Base-by-base conservation (phyloP, 208 protist species). In the Endotrypanum monterogeii region DNA sequence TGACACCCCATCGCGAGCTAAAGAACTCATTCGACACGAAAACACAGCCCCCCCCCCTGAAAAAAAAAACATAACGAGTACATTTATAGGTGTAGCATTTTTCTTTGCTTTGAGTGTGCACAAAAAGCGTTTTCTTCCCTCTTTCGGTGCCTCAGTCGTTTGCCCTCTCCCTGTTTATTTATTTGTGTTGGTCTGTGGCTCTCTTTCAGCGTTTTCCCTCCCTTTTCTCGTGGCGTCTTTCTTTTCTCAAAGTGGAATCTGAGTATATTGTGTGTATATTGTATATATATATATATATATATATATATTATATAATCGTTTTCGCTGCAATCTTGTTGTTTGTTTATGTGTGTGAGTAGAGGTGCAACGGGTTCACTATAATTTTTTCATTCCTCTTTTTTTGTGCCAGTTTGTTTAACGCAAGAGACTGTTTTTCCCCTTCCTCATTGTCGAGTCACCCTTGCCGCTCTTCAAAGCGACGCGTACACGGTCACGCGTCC, bases 321-420 rank as follows among this genome's bases (percentile, higher is more conserved):
- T 41, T 62, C 16, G 9, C 58, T 44, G 32, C 46, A 46, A 23
- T 28, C 55, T 60, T 39, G 6, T 61, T 61, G 30, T 37, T 71
- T 41, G 63, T 66, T 41, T 73, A 41, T 8, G 57, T 62, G 28
- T 60, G 55, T 37, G 55, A 23, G 28, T 62, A 32, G 28, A 32
- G 11, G 56, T 61, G 30, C 55, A 14, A 18, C 16, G 23, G n/a
- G 12, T 30, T 30, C 39, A 23, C 39, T 18, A 2, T 8, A 48
- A 1, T 61, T 39, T 39, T 20, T 8, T 1, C 32, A 35, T 16
- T 32, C 23, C 28, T 61, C 14, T n/a, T 23, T 23, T 18, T 58
- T 58, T 28, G 8, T 37, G 12, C 3, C 3, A 5, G 23, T 3
- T 35, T n/a, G 25, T 14, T 35, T 14, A 35, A 16, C 11, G 5